Evolutionary conservation across 1,284 basidiomycete genomes (phyloP), one percentile per base, ranked within the genome.

Genomic region (Mycena sp.): DNA sequence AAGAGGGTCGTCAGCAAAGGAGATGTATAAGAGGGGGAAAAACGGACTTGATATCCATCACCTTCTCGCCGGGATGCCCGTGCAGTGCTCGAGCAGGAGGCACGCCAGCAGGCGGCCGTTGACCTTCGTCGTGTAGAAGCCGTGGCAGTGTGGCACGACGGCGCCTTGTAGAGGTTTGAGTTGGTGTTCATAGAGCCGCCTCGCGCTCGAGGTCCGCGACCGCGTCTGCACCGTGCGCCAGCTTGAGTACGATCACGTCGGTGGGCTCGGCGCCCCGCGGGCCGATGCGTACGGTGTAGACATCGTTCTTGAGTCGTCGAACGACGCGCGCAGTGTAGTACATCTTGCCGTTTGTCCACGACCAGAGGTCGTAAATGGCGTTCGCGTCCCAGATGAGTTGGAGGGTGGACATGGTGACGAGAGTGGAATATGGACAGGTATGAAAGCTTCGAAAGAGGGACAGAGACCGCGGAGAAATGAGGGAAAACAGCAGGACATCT

Each of bases 51-150:
- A 64, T 60, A 58, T 73, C 69, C n/a, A 65, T 52, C 37, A 64
- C 57, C 64, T 54, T 58, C 61, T 55, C 19, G 11, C 49, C 53
- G 53, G 49, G 40, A 62, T 48, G 16, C 72, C 70, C 35, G 66
- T 63, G 62, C 77, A 80, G 69, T 78, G 74, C 63, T 82, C 81
- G 35, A 82, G 64, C 26, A 83, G 58, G 52, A 80, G 67, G 61
- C 77, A 78, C 4, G 69, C 77, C 10, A 74, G 30, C 9, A 70
- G 67, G 28, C 56, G 54, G 5, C 72, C 70, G 17, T 65, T 23
- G 7, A 71, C 65, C 29, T 72, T 69, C 7, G 73, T 69, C 23
- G 70, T 70, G 63, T 74, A 78, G 19, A 76, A 74, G 4, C 76
- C 76, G 59, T 73, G 72, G 58, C 71, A 75, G 26, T 43, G 68